Conservation (phyloP, 1,284 basidiomycete genomes). For the Cutaneotrichosporon spelunceum region DNA sequence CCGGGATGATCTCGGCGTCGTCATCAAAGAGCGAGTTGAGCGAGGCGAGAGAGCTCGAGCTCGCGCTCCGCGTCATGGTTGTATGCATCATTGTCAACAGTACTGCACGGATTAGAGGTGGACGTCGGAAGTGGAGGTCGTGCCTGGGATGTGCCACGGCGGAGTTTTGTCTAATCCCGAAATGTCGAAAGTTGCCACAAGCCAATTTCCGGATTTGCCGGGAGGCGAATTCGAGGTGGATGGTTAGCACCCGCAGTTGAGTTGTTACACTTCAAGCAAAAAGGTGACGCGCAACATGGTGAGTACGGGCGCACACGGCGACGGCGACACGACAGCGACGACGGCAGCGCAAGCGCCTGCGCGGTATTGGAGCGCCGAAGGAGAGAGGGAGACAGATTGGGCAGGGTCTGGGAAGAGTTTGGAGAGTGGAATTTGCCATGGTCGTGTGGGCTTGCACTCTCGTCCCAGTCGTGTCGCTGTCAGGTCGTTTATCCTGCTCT, state of each 20-base stretch:
- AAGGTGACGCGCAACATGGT: conserved; percentile 42
- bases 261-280: conserved; percentile 29
- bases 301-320: conserved; percentile 23
- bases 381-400: background rate
- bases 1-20: background rate
- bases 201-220: background rate
- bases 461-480: too few relatives aligned
- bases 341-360: background rate
- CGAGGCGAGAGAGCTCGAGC: background rate
- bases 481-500: too few relatives aligned
- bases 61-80: background rate
- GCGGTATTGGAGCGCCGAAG: background rate
- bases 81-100: background rate
- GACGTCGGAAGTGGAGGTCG: background rate
- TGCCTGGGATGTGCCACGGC: background rate
- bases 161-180: background rate
- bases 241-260: background rate
- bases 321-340: conserved; percentile 9
- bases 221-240: background rate
- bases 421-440: background rate
- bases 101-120: background rate
- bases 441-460: background rate
- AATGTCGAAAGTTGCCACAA: background rate
- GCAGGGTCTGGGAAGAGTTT: conserved; percentile 7
- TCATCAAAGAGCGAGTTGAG: conserved; percentile 25